Evolutionary conservation across 2,329 filamentous ascomycete genomes (phyloP).

Genomic region (Colletotrichum graminicola): DNA sequence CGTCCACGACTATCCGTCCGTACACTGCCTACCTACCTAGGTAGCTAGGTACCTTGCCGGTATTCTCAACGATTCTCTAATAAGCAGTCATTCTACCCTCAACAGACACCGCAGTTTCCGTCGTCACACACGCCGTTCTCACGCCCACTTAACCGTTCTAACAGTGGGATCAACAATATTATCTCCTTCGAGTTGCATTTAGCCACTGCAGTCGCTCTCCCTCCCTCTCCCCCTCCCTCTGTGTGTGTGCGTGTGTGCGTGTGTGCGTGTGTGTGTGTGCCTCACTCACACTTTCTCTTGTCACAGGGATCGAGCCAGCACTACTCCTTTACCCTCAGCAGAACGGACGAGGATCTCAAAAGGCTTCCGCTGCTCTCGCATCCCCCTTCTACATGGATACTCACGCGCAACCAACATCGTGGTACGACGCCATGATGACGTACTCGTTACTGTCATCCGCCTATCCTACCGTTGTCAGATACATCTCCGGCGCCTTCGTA

Average conservation of each 20-base stretch:
- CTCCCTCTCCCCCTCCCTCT: no score
- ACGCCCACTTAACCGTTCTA: neutral
- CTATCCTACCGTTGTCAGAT: slow-evolving; percentile 51
- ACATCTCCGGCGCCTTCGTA: slow-evolving; percentile 56
- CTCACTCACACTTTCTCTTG: neutral
- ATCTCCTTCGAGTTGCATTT: neutral
- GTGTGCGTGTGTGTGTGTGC: no score
- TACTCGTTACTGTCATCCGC: slow-evolving; percentile 33
- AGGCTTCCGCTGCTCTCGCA: neutral
- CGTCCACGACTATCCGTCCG: neutral
- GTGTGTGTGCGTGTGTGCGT: no score
- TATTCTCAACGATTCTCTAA: slow-evolving; percentile 1
- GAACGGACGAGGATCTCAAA: neutral
- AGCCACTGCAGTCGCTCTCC: neutral
- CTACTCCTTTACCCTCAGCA: no score
- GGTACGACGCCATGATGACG: slow-evolving; percentile 40
- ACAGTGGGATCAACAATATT: neutral
- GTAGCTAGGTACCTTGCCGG: neutral
- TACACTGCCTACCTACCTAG: neutral
- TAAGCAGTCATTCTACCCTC: slow-evolving; percentile 10
- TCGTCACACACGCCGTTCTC: neutral
- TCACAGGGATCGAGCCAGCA: neutral
- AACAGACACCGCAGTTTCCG: slow-evolving; percentile 1
- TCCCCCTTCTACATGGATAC: neutral
- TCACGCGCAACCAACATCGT: slow-evolving; percentile 39